These are phyloP conservation scores for Lasiodiplodia gonubiensis DNA, from an alignment of 2,329 filamentous ascomycete genomes.

Conservation along the genomic window DNA sequence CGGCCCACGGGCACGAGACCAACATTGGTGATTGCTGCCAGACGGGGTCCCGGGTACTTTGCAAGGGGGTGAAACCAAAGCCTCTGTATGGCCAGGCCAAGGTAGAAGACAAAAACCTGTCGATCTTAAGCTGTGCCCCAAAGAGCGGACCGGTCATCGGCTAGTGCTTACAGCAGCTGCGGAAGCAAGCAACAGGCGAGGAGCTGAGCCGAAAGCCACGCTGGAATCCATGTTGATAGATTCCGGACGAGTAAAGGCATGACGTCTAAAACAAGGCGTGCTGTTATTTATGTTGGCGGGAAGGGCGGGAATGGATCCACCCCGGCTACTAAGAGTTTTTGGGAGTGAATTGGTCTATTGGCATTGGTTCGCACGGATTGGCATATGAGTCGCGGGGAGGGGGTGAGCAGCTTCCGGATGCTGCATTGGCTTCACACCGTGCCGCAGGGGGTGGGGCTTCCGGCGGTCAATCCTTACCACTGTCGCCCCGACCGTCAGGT, in stretches of 20 bases:
- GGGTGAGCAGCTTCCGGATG: background rate
- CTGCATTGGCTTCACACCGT: background rate
- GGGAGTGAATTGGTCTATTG: background rate
- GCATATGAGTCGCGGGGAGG: background rate
- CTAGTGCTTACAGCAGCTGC: background rate
- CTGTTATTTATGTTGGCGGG: background rate
- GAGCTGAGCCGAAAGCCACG: background rate
- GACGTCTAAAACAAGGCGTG: background rate
- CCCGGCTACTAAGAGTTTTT: background rate
- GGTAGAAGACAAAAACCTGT: background rate
- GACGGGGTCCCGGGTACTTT: background rate
- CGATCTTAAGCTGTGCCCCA: background rate
- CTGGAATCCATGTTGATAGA: background rate
- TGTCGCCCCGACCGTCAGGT: background rate
- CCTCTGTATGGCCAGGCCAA: background rate
- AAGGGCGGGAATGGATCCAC: background rate
- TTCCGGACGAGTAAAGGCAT: background rate
- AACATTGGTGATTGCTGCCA: background rate
- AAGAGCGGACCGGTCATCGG: background rate
- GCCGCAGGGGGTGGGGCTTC: background rate
- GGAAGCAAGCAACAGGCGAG: background rate
- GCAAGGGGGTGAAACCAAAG: background rate
- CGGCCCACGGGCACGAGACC: background rate
- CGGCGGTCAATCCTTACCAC: background rate
- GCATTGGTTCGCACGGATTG: background rate